These are phyloP conservation scores for Cyberlindnera nakhonratchasimensis DNA, from an alignment of 805 yeast genomes.

Conservation along the genomic window DNA sequence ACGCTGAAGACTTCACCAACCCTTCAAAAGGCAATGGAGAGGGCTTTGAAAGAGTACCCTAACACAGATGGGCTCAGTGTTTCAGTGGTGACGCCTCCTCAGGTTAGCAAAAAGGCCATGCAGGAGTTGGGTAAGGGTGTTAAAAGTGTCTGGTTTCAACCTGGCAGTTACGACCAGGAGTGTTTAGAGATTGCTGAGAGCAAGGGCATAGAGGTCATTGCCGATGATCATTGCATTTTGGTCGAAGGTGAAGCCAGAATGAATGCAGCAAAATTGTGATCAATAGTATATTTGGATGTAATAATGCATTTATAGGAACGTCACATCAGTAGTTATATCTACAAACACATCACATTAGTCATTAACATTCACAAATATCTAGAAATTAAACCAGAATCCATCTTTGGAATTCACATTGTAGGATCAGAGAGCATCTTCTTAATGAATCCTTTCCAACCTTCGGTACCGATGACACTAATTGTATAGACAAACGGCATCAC, in stretches of 20 bases:
- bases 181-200: conserved; percentile 43
- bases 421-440: conserved; percentile 39
- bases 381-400: too few relatives aligned
- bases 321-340: too few relatives aligned
- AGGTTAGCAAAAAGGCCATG: conserved; percentile 45
- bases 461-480: conserved; percentile 32
- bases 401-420: conserved; percentile 4
- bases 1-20: conserved; percentile 37
- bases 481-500: conserved; percentile 61
- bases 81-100: conserved; percentile 76
- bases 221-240: conserved; percentile 64
- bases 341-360: neutral
- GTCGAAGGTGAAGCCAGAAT: conserved; percentile 58
- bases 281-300: too few relatives aligned
- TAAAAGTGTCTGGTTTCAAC: conserved; percentile 77
- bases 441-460: conserved; percentile 33
- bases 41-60: conserved; percentile 26
- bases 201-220: conserved; percentile 35
- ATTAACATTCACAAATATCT: neutral
- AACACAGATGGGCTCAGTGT: conserved; percentile 47
- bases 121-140: conserved; percentile 38
- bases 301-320: too few relatives aligned
- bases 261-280: conserved; percentile 36
- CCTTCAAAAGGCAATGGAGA: conserved; percentile 27
- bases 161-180: conserved; percentile 63